Conservation (phyloP, 2,329 filamentous ascomycete species). For the Pestalotiopsis sp. region DNA sequence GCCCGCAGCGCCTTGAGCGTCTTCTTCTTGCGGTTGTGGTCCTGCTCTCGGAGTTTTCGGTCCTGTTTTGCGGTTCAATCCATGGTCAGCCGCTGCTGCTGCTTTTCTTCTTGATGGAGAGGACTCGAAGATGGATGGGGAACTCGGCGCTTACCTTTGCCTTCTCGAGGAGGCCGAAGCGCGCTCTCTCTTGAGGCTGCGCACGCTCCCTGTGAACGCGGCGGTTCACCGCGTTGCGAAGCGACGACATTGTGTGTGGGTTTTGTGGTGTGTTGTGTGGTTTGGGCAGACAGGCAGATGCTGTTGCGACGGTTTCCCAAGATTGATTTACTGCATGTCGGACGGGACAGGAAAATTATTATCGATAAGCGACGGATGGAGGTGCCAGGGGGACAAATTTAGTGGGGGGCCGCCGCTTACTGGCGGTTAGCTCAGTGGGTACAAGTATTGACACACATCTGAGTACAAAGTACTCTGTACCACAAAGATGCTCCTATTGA, state of each 20-base stretch:
- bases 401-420: slow-evolving; percentile 12
- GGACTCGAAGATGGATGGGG: not conserved
- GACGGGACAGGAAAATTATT: not conserved
- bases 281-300: not conserved
- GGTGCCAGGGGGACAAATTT: not conserved
- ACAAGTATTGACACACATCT: no score
- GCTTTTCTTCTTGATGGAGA: no score
- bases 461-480: no score
- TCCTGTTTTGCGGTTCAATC: slow-evolving; percentile 42
- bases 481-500: no score
- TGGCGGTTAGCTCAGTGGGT: not conserved
- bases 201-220: slow-evolving; percentile 89
- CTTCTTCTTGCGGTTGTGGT: slow-evolving; percentile 68
- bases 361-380: not conserved
- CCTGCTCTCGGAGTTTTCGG: slow-evolving; percentile 65
- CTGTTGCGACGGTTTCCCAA: not conserved
- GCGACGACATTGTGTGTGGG: slow-evolving; percentile 51
- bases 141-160: slow-evolving; percentile 66
- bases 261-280: not conserved
- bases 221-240: slow-evolving; percentile 70
- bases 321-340: not conserved
- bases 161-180: slow-evolving; percentile 93
- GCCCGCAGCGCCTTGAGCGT: slow-evolving; percentile 60
- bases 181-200: slow-evolving; percentile 80
- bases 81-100: not conserved